Evolutionary conservation across 2,329 filamentous ascomycete genomes (phyloP).

Genomic region (Alternaria infectoria): DNA sequence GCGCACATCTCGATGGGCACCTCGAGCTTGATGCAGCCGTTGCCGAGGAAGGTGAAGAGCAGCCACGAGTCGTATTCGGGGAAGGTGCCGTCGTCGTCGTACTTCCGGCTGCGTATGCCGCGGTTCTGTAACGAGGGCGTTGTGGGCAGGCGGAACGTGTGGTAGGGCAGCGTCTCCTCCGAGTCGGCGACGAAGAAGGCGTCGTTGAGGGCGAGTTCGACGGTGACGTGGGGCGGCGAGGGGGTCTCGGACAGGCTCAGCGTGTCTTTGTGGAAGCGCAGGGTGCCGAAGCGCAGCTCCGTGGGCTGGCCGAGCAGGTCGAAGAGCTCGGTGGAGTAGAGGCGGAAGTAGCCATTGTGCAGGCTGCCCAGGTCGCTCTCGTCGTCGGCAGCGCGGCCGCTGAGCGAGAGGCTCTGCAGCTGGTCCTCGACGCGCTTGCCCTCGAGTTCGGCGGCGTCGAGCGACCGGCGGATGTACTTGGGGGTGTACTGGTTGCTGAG

Average conservation of each 20-base stretch:
- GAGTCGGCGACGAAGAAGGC: slow-evolving; percentile 46
- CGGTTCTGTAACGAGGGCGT: slow-evolving; percentile 42
- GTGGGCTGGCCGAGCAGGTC: slow-evolving; percentile 44
- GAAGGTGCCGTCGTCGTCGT: slow-evolving; percentile 37
- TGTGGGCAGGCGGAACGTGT: slow-evolving; percentile 40
- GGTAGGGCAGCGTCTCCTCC: slow-evolving; percentile 44
- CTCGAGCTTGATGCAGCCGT: slow-evolving; percentile 45
- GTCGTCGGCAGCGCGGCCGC: slow-evolving; percentile 1
- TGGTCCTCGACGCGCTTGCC: slow-evolving; percentile 42
- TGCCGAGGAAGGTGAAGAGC: slow-evolving; percentile 46
- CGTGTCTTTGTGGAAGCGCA: slow-evolving; percentile 38
- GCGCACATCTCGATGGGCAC: slow-evolving; percentile 48
- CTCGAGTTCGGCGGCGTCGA: slow-evolving; percentile 36
- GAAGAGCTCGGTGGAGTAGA: slow-evolving; percentile 46
- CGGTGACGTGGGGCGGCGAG: slow-evolving; percentile 21
- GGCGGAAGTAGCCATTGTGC: slow-evolving; percentile 44
- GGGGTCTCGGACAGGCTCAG: not conserved
- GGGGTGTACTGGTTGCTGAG: slow-evolving; percentile 40
- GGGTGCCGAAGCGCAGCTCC: slow-evolving; percentile 43
- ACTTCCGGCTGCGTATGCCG: slow-evolving; percentile 41
- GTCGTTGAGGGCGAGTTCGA: slow-evolving; percentile 43
- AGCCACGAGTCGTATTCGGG: slow-evolving; percentile 47
- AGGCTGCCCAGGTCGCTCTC: slow-evolving; percentile 28
- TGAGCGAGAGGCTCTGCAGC: slow-evolving; percentile 25
- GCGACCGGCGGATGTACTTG: slow-evolving; percentile 40